Conservation (phyloP, 2,329 filamentous ascomycete genomes). For the Metarhizium sp. region DNA sequence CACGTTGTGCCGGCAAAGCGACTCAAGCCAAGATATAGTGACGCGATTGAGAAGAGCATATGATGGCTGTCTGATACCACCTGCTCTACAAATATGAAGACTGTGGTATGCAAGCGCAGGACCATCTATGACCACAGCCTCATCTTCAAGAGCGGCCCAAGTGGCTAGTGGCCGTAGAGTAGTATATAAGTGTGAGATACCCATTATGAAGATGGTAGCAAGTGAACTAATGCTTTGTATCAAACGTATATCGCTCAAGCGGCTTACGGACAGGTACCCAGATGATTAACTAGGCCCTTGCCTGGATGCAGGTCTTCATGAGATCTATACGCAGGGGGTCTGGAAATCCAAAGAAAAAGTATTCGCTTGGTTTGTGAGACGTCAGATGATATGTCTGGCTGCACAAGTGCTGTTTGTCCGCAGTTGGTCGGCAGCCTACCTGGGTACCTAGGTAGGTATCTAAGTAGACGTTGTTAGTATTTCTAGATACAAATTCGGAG, state of each 20-base stretch:
- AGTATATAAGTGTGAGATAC: slow-evolving; percentile 46
- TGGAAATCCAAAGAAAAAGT: no score
- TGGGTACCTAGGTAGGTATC: no score
- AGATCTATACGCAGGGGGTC: no score
- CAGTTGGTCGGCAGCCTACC: no score
- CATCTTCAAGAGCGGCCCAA: slow-evolving; percentile 28
- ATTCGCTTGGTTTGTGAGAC: no score
- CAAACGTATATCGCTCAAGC: neutral
- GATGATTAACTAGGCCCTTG: neutral
- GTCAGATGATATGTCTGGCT: no score
- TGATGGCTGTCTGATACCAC: slow-evolving; percentile 45
- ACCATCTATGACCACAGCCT: slow-evolving; percentile 58
- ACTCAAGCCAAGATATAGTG: slow-evolving; percentile 53
- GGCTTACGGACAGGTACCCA: neutral
- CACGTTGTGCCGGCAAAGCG: slow-evolving; percentile 44
- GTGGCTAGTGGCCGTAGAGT: slow-evolving; percentile 44
- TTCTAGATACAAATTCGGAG: no score
- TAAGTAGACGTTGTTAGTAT: no score
- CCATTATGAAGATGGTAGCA: slow-evolving; percentile 32
- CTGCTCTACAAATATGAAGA: slow-evolving; percentile 44
- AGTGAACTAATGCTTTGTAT: neutral
- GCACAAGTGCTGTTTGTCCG: no score
- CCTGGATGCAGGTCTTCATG: no score
- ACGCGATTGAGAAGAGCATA: slow-evolving; percentile 54
- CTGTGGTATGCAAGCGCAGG: slow-evolving; percentile 70